A percentile compares a stretch with the other conserved stretches of the same genome.
These are phyloP conservation scores for Colletotrichum shisoi DNA, from an alignment of 2,329 filamentous ascomycete species.

Conservation along the genomic window DNA sequence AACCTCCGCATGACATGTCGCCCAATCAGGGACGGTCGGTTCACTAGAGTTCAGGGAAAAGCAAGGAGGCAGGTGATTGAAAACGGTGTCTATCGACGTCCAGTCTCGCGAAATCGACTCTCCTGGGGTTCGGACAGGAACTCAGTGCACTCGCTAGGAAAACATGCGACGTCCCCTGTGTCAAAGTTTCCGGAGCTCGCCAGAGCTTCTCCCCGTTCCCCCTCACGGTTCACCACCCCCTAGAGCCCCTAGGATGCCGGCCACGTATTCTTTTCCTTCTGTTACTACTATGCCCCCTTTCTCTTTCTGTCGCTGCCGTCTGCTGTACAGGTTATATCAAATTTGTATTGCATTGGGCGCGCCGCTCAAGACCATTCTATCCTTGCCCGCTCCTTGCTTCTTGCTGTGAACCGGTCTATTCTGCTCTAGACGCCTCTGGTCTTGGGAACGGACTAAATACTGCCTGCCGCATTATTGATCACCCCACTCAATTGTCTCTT, in stretches of 20 bases:
- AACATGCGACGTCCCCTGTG: constrained; percentile 46
- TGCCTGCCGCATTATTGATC: not conserved
- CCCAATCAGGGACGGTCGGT: not conserved
- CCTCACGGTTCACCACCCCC: not conserved
- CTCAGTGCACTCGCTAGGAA: constrained; percentile 31
- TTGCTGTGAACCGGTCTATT: not conserved
- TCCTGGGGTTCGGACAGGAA: constrained; percentile 14
- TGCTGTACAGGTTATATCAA: constrained; percentile 15
- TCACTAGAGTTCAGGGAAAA: not conserved
- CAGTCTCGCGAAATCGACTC: constrained; percentile 27
- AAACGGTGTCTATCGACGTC: constrained; percentile 10
- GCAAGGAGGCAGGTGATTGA: constrained; percentile 1
- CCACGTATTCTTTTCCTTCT: constrained; percentile 12
- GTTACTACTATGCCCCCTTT: not conserved
- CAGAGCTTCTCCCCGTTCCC: constrained; percentile 23
- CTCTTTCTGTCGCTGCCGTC: not conserved
- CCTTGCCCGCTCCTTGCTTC: constrained; percentile 16
- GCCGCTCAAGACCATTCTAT: constrained; percentile 25
- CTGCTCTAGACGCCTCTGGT: constrained; percentile 12
- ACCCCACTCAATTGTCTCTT: not conserved
- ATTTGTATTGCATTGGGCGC: constrained; percentile 18
- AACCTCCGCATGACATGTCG: not conserved
- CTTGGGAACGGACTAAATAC: not conserved
- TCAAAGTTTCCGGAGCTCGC: constrained; percentile 41
- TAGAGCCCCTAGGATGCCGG: constrained; percentile 6